phyloP scores from a whole-genome alignment of 192 early-diverging fungal genomes.

The Backusella liffmaniae region DNA sequence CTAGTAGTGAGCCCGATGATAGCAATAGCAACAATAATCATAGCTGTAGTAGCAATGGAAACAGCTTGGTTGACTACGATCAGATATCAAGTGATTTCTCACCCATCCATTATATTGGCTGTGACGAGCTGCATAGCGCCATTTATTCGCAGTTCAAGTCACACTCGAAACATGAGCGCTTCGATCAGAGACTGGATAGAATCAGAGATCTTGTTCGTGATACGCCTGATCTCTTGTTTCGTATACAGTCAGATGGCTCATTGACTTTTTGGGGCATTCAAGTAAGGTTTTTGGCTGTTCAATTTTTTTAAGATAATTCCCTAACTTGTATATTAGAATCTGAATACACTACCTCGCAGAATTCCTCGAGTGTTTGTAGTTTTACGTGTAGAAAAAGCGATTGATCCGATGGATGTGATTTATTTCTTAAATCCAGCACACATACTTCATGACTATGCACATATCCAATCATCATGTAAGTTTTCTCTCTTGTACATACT shows the following conservation, averaged over 20 bases:
- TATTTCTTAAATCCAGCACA: slow-evolving; percentile 56
- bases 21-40: neutral
- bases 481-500: neutral
- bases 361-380: slow-evolving; percentile 67
- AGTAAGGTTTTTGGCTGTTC: slow-evolving; percentile 35
- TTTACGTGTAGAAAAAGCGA: slow-evolving; percentile 54
- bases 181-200: slow-evolving; percentile 43
- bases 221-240: slow-evolving; percentile 76
- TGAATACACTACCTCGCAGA: slow-evolving; percentile 59
- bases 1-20: slow-evolving; percentile 22
- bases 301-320: neutral
- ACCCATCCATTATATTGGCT: slow-evolving; percentile 60
- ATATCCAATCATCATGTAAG: slow-evolving; percentile 43
- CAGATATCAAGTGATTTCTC: slow-evolving; percentile 35
- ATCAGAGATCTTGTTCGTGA: slow-evolving; percentile 64
- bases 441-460: slow-evolving; percentile 33
- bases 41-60: neutral
- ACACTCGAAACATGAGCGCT: slow-evolving; percentile 30
- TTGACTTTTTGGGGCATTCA: slow-evolving; percentile 80
- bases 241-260: slow-evolving; percentile 66
- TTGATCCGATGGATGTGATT: slow-evolving; percentile 50
- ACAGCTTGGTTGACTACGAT: neutral
- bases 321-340: slow-evolving; percentile 45
- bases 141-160: slow-evolving; percentile 19
- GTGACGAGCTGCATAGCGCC: slow-evolving; percentile 49